Evolutionary conservation across 169 alveolate genomes (phyloP), one percentile per base, ranked within the genome.

Genomic region (Eimeria praecox): DNA sequence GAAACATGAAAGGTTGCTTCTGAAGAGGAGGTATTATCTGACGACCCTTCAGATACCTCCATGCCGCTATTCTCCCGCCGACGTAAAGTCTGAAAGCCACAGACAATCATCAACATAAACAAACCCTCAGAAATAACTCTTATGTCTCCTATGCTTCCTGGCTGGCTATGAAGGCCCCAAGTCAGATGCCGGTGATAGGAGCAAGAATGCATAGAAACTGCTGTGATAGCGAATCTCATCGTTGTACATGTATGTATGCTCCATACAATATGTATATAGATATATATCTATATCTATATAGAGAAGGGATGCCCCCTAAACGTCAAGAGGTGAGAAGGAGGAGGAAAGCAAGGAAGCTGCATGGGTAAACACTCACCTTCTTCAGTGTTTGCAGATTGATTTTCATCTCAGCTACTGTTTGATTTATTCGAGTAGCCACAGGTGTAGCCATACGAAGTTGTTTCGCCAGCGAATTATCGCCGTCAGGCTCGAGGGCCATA

Each of bases 41-140:
- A 9, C 1, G 66, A 1, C 20, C 42, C 83, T 10, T 1, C 73
- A 14, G 77, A 54, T 9, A 54, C 33, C 10, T 1, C 22, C 91
- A 83, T 54, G 10, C 91, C 91, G 54, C 77, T 83, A 77, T 83
- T 83, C 8, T 27, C 91, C 38, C 56, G 91, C 14, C 44, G 62
- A 38, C 27, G 52, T 38, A 83, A 1, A 30, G 91, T 54, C 91
- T 83, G 75, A 30, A 3, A 54, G 22, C 44, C 91, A 80, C 42
- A 22, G 0, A 5, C 0, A 22, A 18, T 18, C 30, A 62, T 38
- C 49, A 27, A 27, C 4, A 52, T 20, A 69, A 69, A 69, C 80
- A 69, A 10, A 49, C 12, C 27, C 12, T 20, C 54, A 83, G 42
- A 33, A 18, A 27, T 3, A 77, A 40, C 54, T 2, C 27, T 0